A percentile compares a stretch with the other conserved stretches of the same genome.
phyloP scores from a whole-genome alignment of 2,329 filamentous ascomycete genomes.

The Fusarium scirpi region DNA sequence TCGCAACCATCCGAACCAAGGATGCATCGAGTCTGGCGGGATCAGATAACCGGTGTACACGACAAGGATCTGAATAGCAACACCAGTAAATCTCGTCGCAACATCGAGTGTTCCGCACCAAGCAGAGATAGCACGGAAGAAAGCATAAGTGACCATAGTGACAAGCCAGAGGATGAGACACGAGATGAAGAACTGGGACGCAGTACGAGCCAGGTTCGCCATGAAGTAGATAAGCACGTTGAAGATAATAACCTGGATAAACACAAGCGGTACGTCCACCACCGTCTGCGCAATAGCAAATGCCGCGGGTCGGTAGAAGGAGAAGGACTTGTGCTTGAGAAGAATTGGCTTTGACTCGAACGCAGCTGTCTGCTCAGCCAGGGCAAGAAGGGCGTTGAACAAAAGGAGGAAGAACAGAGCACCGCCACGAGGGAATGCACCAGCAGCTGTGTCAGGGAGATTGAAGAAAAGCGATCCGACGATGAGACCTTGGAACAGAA shows the following conservation, averaged over 20 bases:
- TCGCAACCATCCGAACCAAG: conserved; percentile 75
- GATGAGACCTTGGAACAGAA: conserved; percentile 79
- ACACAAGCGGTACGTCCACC: conserved; percentile 70
- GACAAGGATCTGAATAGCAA: conserved; percentile 71
- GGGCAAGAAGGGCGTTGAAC: conserved; percentile 74
- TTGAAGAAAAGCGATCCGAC: conserved; percentile 85
- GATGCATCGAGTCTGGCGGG: conserved; percentile 65
- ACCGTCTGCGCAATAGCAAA: conserved; percentile 69
- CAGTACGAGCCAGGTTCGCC: conserved; percentile 74
- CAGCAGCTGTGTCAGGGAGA: conserved; percentile 67
- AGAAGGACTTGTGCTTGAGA: conserved; percentile 77
- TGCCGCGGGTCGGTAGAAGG: conserved; percentile 72
- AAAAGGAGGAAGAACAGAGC: conserved; percentile 64
- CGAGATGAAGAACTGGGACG: conserved; percentile 76
- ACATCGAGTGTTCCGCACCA: conserved; percentile 71
- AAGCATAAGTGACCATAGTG: conserved; percentile 67
- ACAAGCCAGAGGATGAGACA: conserved; percentile 70
- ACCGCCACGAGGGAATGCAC: conserved; percentile 70
- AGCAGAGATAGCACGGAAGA: conserved; percentile 71
- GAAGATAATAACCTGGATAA: conserved; percentile 74
- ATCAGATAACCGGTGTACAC: conserved; percentile 77
- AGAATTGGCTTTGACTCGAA: conserved; percentile 74
- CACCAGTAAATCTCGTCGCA: conserved; percentile 69
- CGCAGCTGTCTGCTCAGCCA: conserved; percentile 77
- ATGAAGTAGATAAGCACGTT: conserved; percentile 83